Base-by-base conservation (phyloP, 169 alveolate species). In the Theileria luwenshuni region DNA sequence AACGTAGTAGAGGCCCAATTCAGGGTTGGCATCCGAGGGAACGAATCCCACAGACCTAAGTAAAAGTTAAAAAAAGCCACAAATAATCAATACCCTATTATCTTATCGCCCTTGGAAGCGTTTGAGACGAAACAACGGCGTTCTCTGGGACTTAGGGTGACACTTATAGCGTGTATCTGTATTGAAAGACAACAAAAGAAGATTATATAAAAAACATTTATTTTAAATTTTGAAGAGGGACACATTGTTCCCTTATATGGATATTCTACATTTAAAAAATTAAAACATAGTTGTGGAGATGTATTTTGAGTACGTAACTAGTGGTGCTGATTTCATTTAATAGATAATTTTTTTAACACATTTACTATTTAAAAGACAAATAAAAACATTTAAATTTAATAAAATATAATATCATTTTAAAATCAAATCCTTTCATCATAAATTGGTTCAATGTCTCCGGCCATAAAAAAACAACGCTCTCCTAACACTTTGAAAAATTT, bases 41-140 rank as follows among this genome's bases (percentile, higher is more conserved):
- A 67, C 64, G 3, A 67, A 21, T 12, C 71, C 62, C 13, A 67
- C 75, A 2, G 75, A 67, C 2, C 75, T 61, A 43, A 1, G 30
- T n/a, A 54, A 13, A 21, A 54, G 17, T 54, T 62, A 19, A 62
- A 33, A 58, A 62, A 62, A 19, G 12, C 17, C 12, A 62, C 52
- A 54, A 54, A 23, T 21, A 13, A 54, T 13, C 15, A 45, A 47
- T 67, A 67, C 75, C 75, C 75, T 1, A 67, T 47, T 17, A 67
- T 47, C 7, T 47, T 51, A 67, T 67, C 75, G 1, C 75, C 75
- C 21, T 13, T 19, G 2, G 52, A 10, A 32, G 75, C 75, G 38
- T 67, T 47, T 8, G 67, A 47, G 27, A 35, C 32, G 30, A 67
- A 49, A 48, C 61, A 67, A 8, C 75, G 75, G 19, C n/a, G 10